Evolutionary conservation across 805 yeast genomes (phyloP), one percentile per base, ranked within the genome.

Genomic region (Yarrowia porcina): DNA sequence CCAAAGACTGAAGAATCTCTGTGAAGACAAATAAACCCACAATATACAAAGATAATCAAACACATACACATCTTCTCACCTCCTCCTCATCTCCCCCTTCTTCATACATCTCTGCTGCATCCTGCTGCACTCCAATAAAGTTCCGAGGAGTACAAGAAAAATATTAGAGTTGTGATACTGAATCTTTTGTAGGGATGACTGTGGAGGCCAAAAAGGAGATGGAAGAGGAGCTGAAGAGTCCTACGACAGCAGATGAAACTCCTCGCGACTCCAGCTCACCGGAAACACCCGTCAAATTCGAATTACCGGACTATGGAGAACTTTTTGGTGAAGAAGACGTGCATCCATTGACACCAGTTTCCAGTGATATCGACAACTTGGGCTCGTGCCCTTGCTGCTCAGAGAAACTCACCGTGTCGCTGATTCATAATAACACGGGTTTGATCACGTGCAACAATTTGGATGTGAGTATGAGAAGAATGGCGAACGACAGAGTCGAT

Each of bases 401-500:
- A 3, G 21, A 36, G 32, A 20, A 25, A 1, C 33, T 52, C 25
- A 52, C 44, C 23, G 18, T 52, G 3, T 35, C 44, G 2, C 10
- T 52, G 44, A 44, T 52, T 2, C 59, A 52, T 25, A 42, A 52
- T 8, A 52, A 36, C 25, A 52, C 59, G 7, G 59, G 59, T 1
- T 12, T 52, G 42, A 33, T 52, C 25, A 52, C 44, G 13, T 52
- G 59, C 23, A 36, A 33, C 25, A 52, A 52, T 27, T 17, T 52
- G 44, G 44, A 52, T 13, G 59, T 52, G 44, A 52, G 59, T 52
- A 44, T 18, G n/a, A n/a, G n/a, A n/a, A n/a, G n/a, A n/a, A n/a
- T n/a, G n/a, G n/a, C n/a, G n/a, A n/a, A n/a, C n/a, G n/a, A n/a
- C n/a, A n/a, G n/a, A n/a, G n/a, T n/a, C n/a, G n/a, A n/a, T n/a